A percentile compares a stretch with the other conserved stretches of the same genome.
These are phyloP conservation scores for Mercurialis annua DNA, from an alignment of 345 rosid genomes.

Conservation along the genomic window DNA sequence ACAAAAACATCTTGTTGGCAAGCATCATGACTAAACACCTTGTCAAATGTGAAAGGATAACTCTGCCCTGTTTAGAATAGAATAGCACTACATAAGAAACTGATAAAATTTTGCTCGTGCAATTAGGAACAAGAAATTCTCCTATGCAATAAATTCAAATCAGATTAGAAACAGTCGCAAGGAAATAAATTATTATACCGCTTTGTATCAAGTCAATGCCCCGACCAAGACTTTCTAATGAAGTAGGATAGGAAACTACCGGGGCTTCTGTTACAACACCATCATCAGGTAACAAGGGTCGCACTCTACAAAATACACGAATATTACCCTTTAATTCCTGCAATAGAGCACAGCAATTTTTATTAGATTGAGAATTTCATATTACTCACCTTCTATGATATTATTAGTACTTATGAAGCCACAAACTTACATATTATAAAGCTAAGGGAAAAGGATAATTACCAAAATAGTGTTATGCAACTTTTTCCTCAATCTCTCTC, in stretches of 20 bases:
- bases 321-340: constrained; percentile 98
- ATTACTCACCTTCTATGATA: background rate
- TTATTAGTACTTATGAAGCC: too few relatives aligned
- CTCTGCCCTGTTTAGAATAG: constrained; percentile 53
- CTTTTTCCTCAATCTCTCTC: constrained; percentile 73
- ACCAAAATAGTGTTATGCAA: constrained; percentile 90
- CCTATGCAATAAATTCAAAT: background rate
- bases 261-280: constrained; percentile 48
- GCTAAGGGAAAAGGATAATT: background rate
- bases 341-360: constrained; percentile 1
- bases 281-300: constrained; percentile 79
- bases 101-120: background rate
- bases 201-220: constrained; percentile 77
- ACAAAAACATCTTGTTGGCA: constrained; percentile 84
- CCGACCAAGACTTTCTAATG: constrained; percentile 66
- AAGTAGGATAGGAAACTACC: constrained; percentile 63
- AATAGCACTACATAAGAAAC: constrained; percentile 8
- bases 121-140: background rate
- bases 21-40: constrained; percentile 80
- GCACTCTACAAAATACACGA: constrained; percentile 91
- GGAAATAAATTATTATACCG: constrained; percentile 38
- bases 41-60: constrained; percentile 86
- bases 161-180: background rate
- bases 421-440: background rate
- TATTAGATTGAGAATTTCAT: background rate